Evolutionary conservation across 2,329 filamentous ascomycete genomes (phyloP).

Genomic region (Aspergillus novofumigatus): DNA sequence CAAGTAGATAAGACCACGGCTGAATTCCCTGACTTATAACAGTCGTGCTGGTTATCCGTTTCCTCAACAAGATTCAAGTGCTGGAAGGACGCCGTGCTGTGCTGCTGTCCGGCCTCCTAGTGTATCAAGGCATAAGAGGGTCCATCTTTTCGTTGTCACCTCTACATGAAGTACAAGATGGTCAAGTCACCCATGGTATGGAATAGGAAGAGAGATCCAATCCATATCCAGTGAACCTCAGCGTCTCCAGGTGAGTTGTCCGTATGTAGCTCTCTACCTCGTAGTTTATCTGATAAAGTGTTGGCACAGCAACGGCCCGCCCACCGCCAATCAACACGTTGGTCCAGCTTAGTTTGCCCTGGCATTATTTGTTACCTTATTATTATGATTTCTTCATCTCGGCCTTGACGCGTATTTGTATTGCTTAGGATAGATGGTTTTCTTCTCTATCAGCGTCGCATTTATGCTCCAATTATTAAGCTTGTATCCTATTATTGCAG

Average conservation of each 20-base stretch:
- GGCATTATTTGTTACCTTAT: background rate
- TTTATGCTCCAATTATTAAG: background rate
- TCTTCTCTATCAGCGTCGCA: background rate
- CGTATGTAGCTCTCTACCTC: background rate
- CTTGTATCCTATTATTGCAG: background rate
- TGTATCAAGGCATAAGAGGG: no score
- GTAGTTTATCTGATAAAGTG: background rate
- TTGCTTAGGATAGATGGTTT: background rate
- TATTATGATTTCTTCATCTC: background rate
- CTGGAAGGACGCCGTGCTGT: background rate
- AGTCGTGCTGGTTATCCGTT: background rate
- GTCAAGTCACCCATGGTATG: background rate
- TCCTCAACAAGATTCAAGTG: background rate
- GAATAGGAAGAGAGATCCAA: background rate
- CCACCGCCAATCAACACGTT: conserved; percentile 1
- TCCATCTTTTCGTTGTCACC: background rate
- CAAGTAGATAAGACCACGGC: background rate
- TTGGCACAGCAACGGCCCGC: conserved; percentile 22
- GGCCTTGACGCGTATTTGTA: background rate
- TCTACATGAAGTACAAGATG: background rate
- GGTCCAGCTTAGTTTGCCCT: background rate
- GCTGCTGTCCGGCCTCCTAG: background rate
- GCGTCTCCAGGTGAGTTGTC: background rate
- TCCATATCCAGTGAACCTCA: background rate
- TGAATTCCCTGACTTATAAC: background rate